Evolutionary conservation across 2,329 filamentous ascomycete genomes (phyloP), one percentile per base, ranked within the genome.

Genomic region (Coniochaeta pulveracea): DNA sequence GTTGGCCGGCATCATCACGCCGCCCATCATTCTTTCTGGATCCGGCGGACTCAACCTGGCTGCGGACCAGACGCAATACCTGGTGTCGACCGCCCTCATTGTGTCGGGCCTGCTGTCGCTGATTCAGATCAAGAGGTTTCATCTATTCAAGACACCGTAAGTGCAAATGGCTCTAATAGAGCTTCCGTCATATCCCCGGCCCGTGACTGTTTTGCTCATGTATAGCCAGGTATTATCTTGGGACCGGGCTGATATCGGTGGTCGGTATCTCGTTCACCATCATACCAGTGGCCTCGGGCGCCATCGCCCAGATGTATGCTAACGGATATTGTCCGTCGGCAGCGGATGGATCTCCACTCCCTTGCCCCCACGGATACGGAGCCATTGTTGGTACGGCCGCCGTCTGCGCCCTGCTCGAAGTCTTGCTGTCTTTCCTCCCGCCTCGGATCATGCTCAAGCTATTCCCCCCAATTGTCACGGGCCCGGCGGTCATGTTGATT

Each of bases 181-280:
- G n/a, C n/a, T n/a, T n/a, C n/a, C n/a, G n/a, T n/a, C n/a, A n/a
- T n/a, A n/a, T n/a, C n/a, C n/a, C n/a, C n/a, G n/a, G n/a, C n/a
- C n/a, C n/a, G n/a, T n/a, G n/a, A n/a, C n/a, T n/a, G n/a, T n/a
- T n/a, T n/a, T n/a, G n/a, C n/a, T n/a, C n/a, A n/a, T n/a, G n/a
- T 11, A 19, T 14, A 7, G 10, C 6, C 23, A 80, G 76, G 3
- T 86, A 86, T 51, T 84, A 75, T 42, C 57, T 86, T 38, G 82
- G 85, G 9, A 91, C 85, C 0, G 85, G 85, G 3, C 58, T 91
- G 16, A 76, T 91, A 37, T 85, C 80, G 0, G 85, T 86, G 4
- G 80, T 85, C 4, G 82, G 80, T 11, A 80, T 85, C 11, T 84
- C 81, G 0, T 89, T 89, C 50, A 68, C 80, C 28, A 78, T 82